phyloP scores from a whole-genome alignment of 495 filamentous ascomycete genomes.

The Neurospora sp. region DNA sequence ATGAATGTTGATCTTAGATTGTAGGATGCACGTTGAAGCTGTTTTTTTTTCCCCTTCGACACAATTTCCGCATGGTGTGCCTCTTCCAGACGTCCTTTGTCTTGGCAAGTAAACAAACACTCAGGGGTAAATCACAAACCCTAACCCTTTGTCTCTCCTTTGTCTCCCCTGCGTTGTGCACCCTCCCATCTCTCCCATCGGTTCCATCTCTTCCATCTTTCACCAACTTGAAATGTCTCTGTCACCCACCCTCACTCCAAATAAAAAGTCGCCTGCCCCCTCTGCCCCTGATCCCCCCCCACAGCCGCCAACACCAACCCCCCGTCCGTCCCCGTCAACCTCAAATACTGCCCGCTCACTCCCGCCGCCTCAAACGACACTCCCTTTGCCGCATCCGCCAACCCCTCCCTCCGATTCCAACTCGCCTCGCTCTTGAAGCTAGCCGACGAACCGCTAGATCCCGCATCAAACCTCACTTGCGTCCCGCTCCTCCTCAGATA shows the following conservation, averaged over 20 bases:
- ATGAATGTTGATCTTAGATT: neutral
- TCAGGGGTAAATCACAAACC: neutral
- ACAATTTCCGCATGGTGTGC: neutral
- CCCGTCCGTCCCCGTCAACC: conserved; percentile 1
- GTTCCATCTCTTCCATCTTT: too few species aligned
- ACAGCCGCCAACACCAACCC: neutral
- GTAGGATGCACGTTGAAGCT: neutral
- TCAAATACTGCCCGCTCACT: conserved; percentile 4
- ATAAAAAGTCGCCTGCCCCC: conserved; percentile 6
- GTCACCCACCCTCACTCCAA: neutral
- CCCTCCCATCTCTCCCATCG: too few species aligned
- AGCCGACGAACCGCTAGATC: neutral
- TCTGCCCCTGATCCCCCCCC: neutral
- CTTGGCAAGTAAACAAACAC: neutral
- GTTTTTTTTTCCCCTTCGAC: neutral
- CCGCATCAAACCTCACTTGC: conserved; percentile 7
- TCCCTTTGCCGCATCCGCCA: neutral
- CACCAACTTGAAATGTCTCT: too few species aligned
- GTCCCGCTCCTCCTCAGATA: conserved; percentile 3
- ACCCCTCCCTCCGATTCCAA: conserved; percentile 6
- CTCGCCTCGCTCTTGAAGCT: conserved; percentile 9
- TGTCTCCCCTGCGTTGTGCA: too few species aligned
- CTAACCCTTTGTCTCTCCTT: neutral
- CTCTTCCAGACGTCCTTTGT: neutral
- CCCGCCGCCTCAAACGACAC: conserved; percentile 14